A percentile compares a stretch with the other conserved stretches of the same genome.
phyloP scores from a whole-genome alignment of 2,329 filamentous ascomycete species.

The Penicillium sp. region DNA sequence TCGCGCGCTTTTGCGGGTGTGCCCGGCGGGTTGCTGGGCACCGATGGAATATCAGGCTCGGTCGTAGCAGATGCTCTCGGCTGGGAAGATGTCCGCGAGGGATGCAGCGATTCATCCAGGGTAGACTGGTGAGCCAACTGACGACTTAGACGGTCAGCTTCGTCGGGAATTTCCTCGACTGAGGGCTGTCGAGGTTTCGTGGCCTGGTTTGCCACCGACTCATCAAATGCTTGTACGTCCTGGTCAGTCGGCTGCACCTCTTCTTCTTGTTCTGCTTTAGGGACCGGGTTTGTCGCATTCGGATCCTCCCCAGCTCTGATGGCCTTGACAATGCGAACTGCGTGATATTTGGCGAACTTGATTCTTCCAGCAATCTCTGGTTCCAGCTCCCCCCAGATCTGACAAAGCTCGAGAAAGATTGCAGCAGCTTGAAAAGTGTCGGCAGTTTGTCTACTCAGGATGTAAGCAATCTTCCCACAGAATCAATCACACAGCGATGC shows the following conservation, averaged over 20 bases:
- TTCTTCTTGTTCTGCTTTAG: slow-evolving; percentile 47
- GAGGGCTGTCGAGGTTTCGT: slow-evolving; percentile 46
- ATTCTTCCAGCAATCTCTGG: slow-evolving; percentile 76
- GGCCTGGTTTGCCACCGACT: slow-evolving; percentile 39
- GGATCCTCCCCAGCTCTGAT: slow-evolving; percentile 87
- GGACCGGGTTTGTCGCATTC: slow-evolving; percentile 78
- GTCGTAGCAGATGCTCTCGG: slow-evolving; percentile 25
- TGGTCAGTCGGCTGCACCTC: slow-evolving; percentile 52
- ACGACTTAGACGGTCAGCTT: slow-evolving; percentile 45
- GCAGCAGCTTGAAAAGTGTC: slow-evolving; percentile 90
- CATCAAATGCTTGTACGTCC: slow-evolving; percentile 53
- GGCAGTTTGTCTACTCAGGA: slow-evolving; percentile 65
- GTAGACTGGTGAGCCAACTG: slow-evolving; percentile 44
- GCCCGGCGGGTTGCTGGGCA: slow-evolving; percentile 22
- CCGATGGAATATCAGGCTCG: slow-evolving; percentile 19
- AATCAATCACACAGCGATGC: slow-evolving; percentile 9
- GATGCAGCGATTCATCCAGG: slow-evolving; percentile 47
- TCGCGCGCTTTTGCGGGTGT: slow-evolving; percentile 29
- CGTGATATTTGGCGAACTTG: slow-evolving; percentile 96
- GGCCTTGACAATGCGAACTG: slow-evolving; percentile 81
- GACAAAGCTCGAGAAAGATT: slow-evolving; percentile 82
- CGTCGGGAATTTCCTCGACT: slow-evolving; percentile 57
- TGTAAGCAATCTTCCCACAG: not conserved
- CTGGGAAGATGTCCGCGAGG: slow-evolving; percentile 40
- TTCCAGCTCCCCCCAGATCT: slow-evolving; percentile 74